phyloP scores from a whole-genome alignment of 495 filamentous ascomycete species.

The Thermothielavioides terrestris region DNA sequence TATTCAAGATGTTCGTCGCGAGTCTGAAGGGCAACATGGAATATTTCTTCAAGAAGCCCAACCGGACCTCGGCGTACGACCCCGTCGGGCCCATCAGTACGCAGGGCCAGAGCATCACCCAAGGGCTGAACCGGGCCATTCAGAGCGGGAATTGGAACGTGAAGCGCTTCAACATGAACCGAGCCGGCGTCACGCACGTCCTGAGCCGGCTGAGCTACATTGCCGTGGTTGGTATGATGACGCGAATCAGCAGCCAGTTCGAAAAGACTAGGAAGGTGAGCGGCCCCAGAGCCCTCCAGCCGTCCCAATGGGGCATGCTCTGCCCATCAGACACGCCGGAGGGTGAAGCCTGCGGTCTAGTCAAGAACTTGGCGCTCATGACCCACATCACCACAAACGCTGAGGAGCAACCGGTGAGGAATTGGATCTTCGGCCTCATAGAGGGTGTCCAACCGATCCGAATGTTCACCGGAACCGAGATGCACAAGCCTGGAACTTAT shows the following conservation, averaged over 20 bases:
- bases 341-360: constrained; percentile 94
- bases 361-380: constrained; percentile 98
- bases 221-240: constrained; percentile 99
- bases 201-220: constrained; percentile 94
- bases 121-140: constrained; percentile 86
- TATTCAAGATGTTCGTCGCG: constrained; percentile 88
- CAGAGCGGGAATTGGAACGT: constrained; percentile 96
- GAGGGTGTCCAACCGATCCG: constrained; percentile 44
- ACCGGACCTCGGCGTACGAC: constrained; percentile 78
- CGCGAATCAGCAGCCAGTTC: constrained; percentile 94
- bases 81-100: constrained; percentile 65
- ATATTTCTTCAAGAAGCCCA: constrained; percentile 83
- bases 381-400: constrained; percentile 97
- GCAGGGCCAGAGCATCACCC: constrained; percentile 73
- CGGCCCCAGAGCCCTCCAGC: constrained; percentile 89
- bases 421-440: constrained; percentile 75
- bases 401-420: constrained; percentile 77
- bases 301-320: constrained; percentile 95
- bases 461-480: constrained; percentile 64
- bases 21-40: constrained; percentile 86
- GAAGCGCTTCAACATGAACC: constrained; percentile 96
- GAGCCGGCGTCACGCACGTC: constrained; percentile 94
- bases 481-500: constrained; percentile 75
- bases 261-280: constrained; percentile 95
- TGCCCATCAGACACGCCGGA: constrained; percentile 96